Evolutionary conservation across 352 stramenopile genomes (phyloP), one percentile per base, ranked within the genome.

Genomic region (Plasmopara muralis): DNA sequence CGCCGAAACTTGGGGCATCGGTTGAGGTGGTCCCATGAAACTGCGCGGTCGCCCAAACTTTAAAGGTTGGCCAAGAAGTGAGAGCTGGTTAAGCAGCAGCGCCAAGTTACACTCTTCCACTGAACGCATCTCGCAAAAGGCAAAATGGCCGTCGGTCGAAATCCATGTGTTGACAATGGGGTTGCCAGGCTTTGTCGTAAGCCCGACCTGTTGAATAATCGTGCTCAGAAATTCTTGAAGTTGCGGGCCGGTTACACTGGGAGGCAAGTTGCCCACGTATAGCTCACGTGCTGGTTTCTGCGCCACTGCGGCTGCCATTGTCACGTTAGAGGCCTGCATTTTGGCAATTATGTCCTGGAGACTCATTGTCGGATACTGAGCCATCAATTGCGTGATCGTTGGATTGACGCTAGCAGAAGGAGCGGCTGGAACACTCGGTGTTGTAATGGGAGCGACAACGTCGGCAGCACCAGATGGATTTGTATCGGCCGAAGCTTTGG

Each of bases 311-410:
- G 83, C 79, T 0, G 80, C 77, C 68, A 91, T 73, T 29, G 79
- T 81, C 43, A 85, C 73, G 15, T 83, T 90, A 1, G 70, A 85
- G 8, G 83, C 78, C 35, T 91, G 82, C 84, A 94, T 93, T 62
- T 94, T 94, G 43, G 79, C 68, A 37, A 94, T 89, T 47, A 94
- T 92, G 20, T 94, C 84, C 51, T 94, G 84, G 0, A 94, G 69
- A 70, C 84, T 94, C 68, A 94, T 72, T 4, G 84, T 90, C 29
- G 84, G 84, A 54, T 93, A 87, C 53, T 94, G 84, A 15, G 85
- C 77, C 84, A 94, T 94, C n/a, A 94, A 65, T 65, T 92, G 82
- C 31, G 82, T 86, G 55, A 94, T 94, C 9, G 74, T 85, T 5
- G 84, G 82, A 56, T 86, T 89, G 42, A 89, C 73, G 0, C 50